These are phyloP conservation scores for Inga oerstediana DNA, from an alignment of 306 rosid species.

Conservation along the genomic window DNA sequence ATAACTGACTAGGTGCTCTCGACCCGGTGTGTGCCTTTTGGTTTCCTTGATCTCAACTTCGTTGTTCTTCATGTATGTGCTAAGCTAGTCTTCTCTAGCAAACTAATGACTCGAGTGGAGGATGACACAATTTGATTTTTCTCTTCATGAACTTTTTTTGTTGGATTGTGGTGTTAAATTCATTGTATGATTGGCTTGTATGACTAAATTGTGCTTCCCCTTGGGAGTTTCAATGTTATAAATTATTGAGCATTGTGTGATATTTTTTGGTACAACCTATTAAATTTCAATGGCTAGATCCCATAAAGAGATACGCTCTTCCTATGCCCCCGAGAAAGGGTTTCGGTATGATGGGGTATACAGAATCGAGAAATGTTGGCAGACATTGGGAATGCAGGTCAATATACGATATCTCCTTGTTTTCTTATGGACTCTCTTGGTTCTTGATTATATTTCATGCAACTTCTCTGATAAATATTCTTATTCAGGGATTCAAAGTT, in stretches of 20 bases:
- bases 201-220: background rate
- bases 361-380: slow-evolving; percentile 86
- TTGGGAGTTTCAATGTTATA: background rate
- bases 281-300: slow-evolving; percentile 46
- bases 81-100: background rate
- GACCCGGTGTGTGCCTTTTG: background rate
- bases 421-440: background rate
- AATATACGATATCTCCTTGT: background rate
- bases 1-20: background rate
- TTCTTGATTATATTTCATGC: slow-evolving; percentile 1
- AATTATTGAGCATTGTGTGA: background rate
- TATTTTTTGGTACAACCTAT: background rate
- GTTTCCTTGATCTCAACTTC: too few relatives aligned
- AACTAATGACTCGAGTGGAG: background rate
- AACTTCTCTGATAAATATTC: slow-evolving; percentile 17
- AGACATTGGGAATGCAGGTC: slow-evolving; percentile 72
- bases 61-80: background rate
- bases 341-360: slow-evolving; percentile 78
- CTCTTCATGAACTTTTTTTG: background rate
- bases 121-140: background rate
- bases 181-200: background rate
- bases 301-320: slow-evolving; percentile 74
- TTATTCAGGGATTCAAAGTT: slow-evolving; percentile 64
- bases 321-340: slow-evolving; percentile 74
- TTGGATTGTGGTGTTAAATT: background rate